Evolutionary conservation across 805 yeast species (phyloP).

Genomic region (Monosporozyma servazzii): DNA sequence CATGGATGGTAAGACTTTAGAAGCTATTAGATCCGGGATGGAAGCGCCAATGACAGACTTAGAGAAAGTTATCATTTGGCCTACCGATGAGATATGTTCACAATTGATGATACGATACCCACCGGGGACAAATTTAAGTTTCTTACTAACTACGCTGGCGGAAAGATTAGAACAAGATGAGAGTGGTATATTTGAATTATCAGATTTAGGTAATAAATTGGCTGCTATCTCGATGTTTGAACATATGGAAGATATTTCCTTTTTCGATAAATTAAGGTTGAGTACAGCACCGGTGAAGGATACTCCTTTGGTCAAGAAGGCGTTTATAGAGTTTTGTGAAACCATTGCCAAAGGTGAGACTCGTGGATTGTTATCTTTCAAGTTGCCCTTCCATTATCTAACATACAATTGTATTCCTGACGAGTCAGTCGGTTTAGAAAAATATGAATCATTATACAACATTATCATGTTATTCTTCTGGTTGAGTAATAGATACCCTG

Average conservation of each 20-base stretch:
- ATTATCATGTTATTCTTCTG: constrained; percentile 64
- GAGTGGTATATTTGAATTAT: constrained; percentile 18
- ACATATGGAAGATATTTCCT: constrained; percentile 34
- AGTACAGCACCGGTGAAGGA: constrained; percentile 55
- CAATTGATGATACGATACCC: constrained; percentile 56
- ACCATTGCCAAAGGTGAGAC: constrained; percentile 50
- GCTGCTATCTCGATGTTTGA: constrained; percentile 39
- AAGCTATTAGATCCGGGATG: constrained; percentile 40
- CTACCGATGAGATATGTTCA: constrained; percentile 63
- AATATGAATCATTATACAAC: constrained; percentile 57
- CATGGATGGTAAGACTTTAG: constrained; percentile 35
- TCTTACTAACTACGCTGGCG: constrained; percentile 42
- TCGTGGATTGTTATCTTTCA: constrained; percentile 46
- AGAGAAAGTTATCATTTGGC: constrained; percentile 65
- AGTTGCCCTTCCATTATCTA: constrained; percentile 24
- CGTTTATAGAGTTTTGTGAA: constrained; percentile 39
- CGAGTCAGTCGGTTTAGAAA: constrained; percentile 21
- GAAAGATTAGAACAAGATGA: constrained; percentile 14
- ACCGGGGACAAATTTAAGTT: constrained; percentile 36
- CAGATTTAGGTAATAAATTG: constrained; percentile 27
- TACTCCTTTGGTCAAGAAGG: constrained; percentile 31
- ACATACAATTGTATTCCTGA: constrained; percentile 22
- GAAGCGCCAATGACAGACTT: constrained; percentile 43
- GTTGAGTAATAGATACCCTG: constrained; percentile 83
- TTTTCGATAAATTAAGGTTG: constrained; percentile 49